Conservation (phyloP, 129 eudicot genomes). For the Tagetes patula region DNA sequence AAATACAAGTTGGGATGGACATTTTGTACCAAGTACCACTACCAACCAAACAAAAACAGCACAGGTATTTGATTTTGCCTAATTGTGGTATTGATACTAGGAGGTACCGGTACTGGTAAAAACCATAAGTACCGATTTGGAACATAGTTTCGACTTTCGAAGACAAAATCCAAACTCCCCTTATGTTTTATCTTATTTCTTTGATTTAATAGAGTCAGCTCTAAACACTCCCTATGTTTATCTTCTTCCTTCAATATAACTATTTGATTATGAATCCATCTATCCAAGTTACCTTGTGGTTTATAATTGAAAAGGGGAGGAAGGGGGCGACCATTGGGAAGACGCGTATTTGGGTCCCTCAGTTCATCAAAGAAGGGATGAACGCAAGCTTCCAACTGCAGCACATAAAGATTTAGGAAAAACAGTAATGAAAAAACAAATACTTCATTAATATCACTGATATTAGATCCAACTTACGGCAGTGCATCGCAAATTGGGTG, state of each 20-base stretch:
- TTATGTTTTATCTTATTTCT: constrained; percentile 6
- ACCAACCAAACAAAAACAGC: too few relatives aligned
- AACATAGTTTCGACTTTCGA: neutral
- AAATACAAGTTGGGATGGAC: neutral
- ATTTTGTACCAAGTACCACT: too few relatives aligned
- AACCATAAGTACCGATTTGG: too few relatives aligned
- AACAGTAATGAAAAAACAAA: neutral
- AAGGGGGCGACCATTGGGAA: constrained; percentile 96
- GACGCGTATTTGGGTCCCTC: constrained; percentile 89
- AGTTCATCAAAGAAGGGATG: constrained; percentile 98
- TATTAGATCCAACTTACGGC: constrained; percentile 65
- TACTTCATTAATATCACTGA: neutral
- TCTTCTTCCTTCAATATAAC: neutral
- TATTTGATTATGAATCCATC: constrained; percentile 7
- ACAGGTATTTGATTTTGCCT: too few relatives aligned
- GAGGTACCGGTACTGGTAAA: too few relatives aligned
- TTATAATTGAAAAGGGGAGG: constrained; percentile 93
- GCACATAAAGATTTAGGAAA: neutral
- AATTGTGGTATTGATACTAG: too few relatives aligned
- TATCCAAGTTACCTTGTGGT: constrained; percentile 58
- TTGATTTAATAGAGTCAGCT: neutral
- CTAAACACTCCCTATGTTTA: neutral
- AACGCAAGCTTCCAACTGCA: constrained; percentile 95
- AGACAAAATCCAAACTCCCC: neutral
- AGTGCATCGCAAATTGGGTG: constrained; percentile 96